Percentiles rank a stretch among this genome's conserved stretches.
Conservation (phyloP, 805 yeast genomes). For the Candida coleopterorum region DNA sequence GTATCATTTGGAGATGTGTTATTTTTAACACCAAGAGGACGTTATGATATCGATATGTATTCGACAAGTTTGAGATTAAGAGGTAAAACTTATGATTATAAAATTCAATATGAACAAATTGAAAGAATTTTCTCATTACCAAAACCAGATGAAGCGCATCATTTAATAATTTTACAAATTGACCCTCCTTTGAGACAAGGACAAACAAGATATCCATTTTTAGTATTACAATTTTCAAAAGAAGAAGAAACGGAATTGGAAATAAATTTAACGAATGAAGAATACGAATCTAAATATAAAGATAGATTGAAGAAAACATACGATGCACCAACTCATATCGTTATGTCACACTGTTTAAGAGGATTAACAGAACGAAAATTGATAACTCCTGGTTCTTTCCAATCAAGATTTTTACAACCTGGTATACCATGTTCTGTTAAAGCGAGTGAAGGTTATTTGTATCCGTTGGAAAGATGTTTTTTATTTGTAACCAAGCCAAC, state of each 20-base stretch:
- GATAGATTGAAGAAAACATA: constrained; percentile 70
- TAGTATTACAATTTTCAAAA: constrained; percentile 81
- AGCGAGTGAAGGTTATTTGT: constrained; percentile 91
- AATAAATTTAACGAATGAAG: constrained; percentile 78
- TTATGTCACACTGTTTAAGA: constrained; percentile 79
- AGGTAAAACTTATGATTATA: constrained; percentile 97
- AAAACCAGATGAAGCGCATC: constrained; percentile 89
- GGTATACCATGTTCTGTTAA: constrained; percentile 90
- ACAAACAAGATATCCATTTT: constrained; percentile 91
- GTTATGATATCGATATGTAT: constrained; percentile 95
- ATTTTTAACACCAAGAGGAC: constrained; percentile 96
- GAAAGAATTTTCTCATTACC: constrained; percentile 91
- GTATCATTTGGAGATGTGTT: constrained; percentile 88
- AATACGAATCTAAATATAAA: constrained; percentile 69
- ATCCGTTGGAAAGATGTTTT: constrained; percentile 88
- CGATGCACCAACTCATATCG: constrained; percentile 82
- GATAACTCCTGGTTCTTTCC: constrained; percentile 77
- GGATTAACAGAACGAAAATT: constrained; percentile 87
- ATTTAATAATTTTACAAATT: constrained; percentile 79
- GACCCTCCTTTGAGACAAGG: constrained; percentile 99
- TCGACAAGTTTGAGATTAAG: constrained; percentile 81
- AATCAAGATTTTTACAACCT: constrained; percentile 70
- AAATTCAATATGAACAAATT: constrained; percentile 83
- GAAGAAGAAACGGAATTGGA: constrained; percentile 92
- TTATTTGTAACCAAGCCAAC: constrained; percentile 93